Percentiles rank a stretch among this genome's conserved stretches.
phyloP scores from a whole-genome alignment of 2,329 filamentous ascomycete genomes.

The Aschersonia sp. region DNA sequence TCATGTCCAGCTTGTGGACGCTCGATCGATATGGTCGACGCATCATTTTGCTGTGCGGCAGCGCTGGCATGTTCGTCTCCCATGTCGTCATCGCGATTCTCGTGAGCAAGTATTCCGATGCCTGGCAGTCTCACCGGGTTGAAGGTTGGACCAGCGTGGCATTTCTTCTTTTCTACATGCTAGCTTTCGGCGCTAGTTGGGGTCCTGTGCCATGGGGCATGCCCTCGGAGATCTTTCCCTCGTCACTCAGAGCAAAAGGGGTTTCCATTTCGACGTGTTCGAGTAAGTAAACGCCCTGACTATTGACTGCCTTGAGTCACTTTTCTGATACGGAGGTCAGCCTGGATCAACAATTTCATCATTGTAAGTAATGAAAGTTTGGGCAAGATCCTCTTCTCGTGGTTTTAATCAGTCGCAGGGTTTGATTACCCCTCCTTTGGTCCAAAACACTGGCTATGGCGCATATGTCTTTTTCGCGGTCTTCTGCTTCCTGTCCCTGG shows the following conservation, averaged over 20 bases:
- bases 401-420: constrained; percentile 11
- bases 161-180: constrained; percentile 36
- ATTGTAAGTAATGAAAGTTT: constrained; percentile 17
- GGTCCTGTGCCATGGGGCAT: constrained; percentile 34
- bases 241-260: constrained; percentile 46
- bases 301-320: background rate
- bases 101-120: constrained; percentile 10
- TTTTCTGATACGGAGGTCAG: constrained; percentile 2
- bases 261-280: constrained; percentile 43
- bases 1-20: constrained; percentile 29
- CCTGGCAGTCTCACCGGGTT: constrained; percentile 11
- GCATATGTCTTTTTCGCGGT: constrained; percentile 45
- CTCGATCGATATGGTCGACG: constrained; percentile 15
- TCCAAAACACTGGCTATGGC: constrained; percentile 32
- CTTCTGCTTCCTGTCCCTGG: constrained; percentile 40
- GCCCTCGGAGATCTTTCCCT: constrained; percentile 45
- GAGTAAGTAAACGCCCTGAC: constrained; percentile 13
- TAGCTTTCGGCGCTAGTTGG: constrained; percentile 44
- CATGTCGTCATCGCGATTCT: constrained; percentile 13
- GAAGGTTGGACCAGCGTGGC: constrained; percentile 15
- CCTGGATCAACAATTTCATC: constrained; percentile 50
- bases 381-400: no score
- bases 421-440: constrained; percentile 42
- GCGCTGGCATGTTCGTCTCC: constrained; percentile 12
- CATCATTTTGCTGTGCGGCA: constrained; percentile 12